A percentile compares a stretch with the other conserved stretches of the same genome.
phyloP scores from a whole-genome alignment of 257 asterid species.

The Solanum sitiens region DNA sequence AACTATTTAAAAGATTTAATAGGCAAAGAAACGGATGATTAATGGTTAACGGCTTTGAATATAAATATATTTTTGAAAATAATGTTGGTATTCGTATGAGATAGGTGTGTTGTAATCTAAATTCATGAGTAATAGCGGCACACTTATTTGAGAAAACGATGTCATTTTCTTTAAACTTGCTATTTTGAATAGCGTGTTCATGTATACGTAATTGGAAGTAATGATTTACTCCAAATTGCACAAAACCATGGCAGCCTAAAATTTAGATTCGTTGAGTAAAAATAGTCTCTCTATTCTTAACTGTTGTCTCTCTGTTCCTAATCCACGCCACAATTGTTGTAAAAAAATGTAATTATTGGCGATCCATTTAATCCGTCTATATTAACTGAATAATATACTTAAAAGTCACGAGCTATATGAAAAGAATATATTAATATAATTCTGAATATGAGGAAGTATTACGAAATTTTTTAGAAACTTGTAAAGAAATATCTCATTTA shows the following conservation, averaged over 20 bases:
- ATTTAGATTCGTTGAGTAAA: not conserved
- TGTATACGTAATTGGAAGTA: not conserved
- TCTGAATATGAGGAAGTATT: not conserved
- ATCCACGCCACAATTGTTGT: not conserved
- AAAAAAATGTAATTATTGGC: not conserved
- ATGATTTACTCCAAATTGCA: not conserved
- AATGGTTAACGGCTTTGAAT: not conserved
- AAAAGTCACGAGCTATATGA: not conserved
- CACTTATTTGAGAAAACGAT: no score
- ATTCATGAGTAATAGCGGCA: fast-evolving
- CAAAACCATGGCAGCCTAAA: not conserved
- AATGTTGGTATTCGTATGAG: no score
- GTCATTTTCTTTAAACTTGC: not conserved
- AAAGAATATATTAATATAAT: not conserved
- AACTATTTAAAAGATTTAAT: no score
- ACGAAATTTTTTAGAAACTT: fast-evolving
- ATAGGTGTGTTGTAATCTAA: not conserved
- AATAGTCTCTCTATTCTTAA: not conserved
- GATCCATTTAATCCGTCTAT: not conserved
- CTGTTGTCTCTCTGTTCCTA: not conserved
- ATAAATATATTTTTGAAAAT: no score
- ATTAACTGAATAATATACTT: not conserved
- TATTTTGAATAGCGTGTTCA: not conserved
- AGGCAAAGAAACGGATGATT: no score
- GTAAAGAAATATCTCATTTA: not conserved